Evolutionary conservation across 129 eudicot genomes (phyloP), one percentile per base, ranked within the genome.

Genomic region (Ambrosia artemisiifolia): DNA sequence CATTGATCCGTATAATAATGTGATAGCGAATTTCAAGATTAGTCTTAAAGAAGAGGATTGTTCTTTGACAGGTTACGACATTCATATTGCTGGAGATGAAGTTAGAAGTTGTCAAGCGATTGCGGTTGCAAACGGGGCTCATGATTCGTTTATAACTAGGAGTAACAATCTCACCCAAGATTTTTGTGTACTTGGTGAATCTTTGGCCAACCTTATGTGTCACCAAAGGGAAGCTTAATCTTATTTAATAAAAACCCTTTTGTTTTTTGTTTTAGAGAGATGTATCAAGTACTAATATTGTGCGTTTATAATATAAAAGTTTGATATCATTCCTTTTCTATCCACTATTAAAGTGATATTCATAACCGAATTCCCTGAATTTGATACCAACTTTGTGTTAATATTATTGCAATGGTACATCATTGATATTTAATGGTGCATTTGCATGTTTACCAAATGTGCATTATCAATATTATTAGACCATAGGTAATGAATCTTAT

Each of bases 41-140:
- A 66, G 61, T 56, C 20, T 75, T n/a, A 16, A 33, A 0, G 80
- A 75, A 75, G 74, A 56, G 7, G 74, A 75, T 0, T 75, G 80
- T 67, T 2, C 17, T 12, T 43, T 43, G n/a, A 67, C 43, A 13
- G 16, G 49, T 56, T 42, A 42, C 3, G 74, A 75, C 8, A 75
- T 75, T 67, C 67, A 66, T 55, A 12, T 3, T 30, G 80, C 74
- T 20, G 67, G 38, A 3, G 80, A 75, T 0, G 80, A 67, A 3
- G 74, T 75, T 16, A 43, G 18, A 18, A 59, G 68, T 66, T 75
- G 80, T 67, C 80, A 75, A 75, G 6, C 2, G 5, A 18, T 50
- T 50, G 78, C 11, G 20, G 78, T 63, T 50, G 13, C 42, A 4
- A 74, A 74, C 24, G 54, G 70, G 9, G 78, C 71, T 50, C 71